Evolutionary conservation across 1,284 basidiomycete species (phyloP).

Genomic region (Pseudozyma thailandica): DNA sequence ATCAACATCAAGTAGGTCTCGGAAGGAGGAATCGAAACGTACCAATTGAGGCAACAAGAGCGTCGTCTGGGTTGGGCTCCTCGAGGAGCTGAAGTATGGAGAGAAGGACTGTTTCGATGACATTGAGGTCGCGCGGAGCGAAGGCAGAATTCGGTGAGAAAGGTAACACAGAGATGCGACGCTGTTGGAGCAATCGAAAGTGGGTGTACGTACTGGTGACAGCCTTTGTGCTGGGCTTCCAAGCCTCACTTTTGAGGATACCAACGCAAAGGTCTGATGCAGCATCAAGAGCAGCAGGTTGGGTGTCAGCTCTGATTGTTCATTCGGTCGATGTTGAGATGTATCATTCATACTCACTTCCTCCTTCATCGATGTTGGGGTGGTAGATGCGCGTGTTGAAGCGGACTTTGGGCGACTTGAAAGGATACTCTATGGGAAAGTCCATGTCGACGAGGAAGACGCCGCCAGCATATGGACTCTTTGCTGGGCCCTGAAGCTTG

Average conservation of each 20-base stretch:
- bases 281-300: not conserved
- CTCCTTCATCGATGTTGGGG: constrained; percentile 67
- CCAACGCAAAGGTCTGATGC: constrained; percentile 59
- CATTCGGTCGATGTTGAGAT: too few relatives aligned
- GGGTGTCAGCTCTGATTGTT: not conserved
- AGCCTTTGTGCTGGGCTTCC: constrained; percentile 68
- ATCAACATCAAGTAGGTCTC: not conserved
- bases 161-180: not conserved
- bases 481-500: constrained; percentile 45
- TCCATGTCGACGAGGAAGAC: constrained; percentile 63
- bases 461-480: constrained; percentile 63
- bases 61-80: constrained; percentile 66
- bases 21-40: constrained; percentile 15
- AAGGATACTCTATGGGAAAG: constrained; percentile 68
- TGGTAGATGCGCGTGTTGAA: constrained; percentile 66
- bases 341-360: constrained; percentile 50
- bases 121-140: too few relatives aligned
- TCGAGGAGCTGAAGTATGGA: constrained; percentile 61
- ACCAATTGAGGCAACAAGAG: constrained; percentile 65
- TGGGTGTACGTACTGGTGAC: constrained; percentile 65
- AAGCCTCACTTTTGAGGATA: constrained; percentile 66
- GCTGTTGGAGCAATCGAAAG: too few relatives aligned
- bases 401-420: constrained; percentile 66
- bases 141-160: not conserved
- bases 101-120: constrained; percentile 47